A percentile compares a stretch with the other conserved stretches of the same genome.
Conservation (phyloP, 208 protist genomes). For the Vickermania spadyakhi region DNA sequence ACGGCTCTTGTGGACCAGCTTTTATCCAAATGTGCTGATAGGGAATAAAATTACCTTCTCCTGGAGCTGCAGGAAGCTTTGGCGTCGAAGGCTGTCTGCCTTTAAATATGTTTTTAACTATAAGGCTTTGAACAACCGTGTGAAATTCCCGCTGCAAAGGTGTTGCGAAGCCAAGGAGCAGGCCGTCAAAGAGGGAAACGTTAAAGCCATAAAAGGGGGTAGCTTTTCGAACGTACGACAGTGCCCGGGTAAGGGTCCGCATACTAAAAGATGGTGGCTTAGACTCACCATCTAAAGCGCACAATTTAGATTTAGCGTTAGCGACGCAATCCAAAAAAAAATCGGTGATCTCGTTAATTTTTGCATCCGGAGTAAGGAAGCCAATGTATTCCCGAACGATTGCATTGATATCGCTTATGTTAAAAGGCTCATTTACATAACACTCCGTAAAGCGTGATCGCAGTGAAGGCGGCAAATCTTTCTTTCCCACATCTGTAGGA, state of each 20-base stretch:
- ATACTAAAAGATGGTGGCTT: slow-evolving; percentile 96
- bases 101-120: slow-evolving; percentile 83
- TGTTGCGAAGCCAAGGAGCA: slow-evolving; percentile 95
- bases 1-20: slow-evolving; percentile 35
- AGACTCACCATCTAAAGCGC: slow-evolving; percentile 87
- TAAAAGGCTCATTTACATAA: slow-evolving; percentile 96
- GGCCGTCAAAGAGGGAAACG: slow-evolving; percentile 93
- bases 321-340: slow-evolving; percentile 93
- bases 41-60: slow-evolving; percentile 48
- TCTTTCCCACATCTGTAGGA: slow-evolving; percentile 99
- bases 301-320: slow-evolving; percentile 78
- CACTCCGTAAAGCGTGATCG: slow-evolving; percentile 97
- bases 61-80: slow-evolving; percentile 25
- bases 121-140: slow-evolving; percentile 76
- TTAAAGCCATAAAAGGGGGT: slow-evolving; percentile 91
- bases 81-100: slow-evolving; percentile 58
- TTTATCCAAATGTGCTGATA: slow-evolving; percentile 96
- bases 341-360: slow-evolving; percentile 88
- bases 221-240: slow-evolving; percentile 90
- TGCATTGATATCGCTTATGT: slow-evolving; percentile 90
- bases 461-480: slow-evolving; percentile 93
- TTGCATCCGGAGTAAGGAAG: slow-evolving; percentile 63
- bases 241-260: slow-evolving; percentile 94
- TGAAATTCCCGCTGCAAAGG: slow-evolving; percentile 89
- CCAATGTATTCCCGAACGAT: slow-evolving; percentile 90